Evolutionary conservation across 441 rosid genomes (phyloP), one percentile per base, ranked within the genome.

Genomic region (Croton setiger): DNA sequence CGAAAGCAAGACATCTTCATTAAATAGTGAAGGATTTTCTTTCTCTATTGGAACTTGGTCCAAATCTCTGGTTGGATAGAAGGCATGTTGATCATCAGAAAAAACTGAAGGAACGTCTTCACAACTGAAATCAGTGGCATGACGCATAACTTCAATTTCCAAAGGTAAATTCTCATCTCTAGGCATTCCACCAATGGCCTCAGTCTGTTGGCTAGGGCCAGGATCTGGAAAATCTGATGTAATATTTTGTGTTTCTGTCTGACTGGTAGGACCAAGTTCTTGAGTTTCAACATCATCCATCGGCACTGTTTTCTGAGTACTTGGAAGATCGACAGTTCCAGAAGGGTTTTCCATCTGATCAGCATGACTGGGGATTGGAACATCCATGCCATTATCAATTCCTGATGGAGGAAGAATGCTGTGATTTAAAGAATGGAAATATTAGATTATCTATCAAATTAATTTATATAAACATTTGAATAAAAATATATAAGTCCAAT

Each of bases 131-230:
- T 67, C 85, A 43, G 37, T 75, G 5, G 31, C 57, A 39, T 82
- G 74, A 65, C 95, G 89, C 80, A 75, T 60, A 51, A 66, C 74
- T 83, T 87, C 96, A 67, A 79, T 59, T 59, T 80, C 87, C 1
- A 87, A 94, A 47, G 82, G 80, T 60, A 85, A 75, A 75, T 18
- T 55, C 4, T 66, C 75, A 18, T 62, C 63, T 56, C 67, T 73
- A 35, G 52, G 53, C 65, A 36, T 65, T 12, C 63, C 55, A 67
- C 43, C 43, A 33, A 71, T 35, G 23, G 52, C 68, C 69, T 69
- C 75, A 7, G 64, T 72, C 69, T 52, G 72, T 48, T 49, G 44
- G 52, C 72, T 63, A 15, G 57, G 59, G 72, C 63, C 77, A 59
- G 71, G 65, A 64, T 71, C 71, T 20, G 11, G 56, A 37, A 44